Conservation (phyloP, 208 protist genomes). For the Trichomonas gallinae region DNA sequence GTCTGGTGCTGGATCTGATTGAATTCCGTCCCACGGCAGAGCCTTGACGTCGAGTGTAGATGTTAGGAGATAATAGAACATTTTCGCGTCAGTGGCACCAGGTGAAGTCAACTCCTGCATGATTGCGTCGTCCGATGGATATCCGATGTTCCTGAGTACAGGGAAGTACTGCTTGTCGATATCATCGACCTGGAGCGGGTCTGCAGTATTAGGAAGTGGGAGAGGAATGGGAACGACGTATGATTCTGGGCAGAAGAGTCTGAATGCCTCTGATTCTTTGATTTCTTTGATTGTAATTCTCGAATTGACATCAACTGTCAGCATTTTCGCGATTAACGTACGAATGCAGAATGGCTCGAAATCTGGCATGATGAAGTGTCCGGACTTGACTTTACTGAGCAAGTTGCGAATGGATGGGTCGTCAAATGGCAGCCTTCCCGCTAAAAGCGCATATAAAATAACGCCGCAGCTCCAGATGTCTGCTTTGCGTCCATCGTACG, state of each 20-base stretch:
- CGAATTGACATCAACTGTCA: not conserved
- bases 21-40: not conserved
- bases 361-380: not conserved
- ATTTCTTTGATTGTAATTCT: conserved; percentile 24
- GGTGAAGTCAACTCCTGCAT: not conserved
- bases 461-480: conserved; percentile 28
- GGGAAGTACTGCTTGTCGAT: not conserved
- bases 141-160: not conserved
- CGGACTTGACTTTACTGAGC: not conserved
- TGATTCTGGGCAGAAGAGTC: not conserved
- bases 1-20: not conserved
- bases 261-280: conserved; percentile 24
- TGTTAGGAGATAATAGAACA: not conserved
- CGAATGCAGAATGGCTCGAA: not conserved
- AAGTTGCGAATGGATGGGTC: conserved; percentile 16
- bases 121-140: not conserved
- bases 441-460: conserved; percentile 27
- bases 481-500: not conserved
- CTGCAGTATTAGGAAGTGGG: not conserved
- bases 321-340: conserved; percentile 18
- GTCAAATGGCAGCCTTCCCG: not conserved
- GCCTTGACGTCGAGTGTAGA: not conserved
- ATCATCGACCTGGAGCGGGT: not conserved
- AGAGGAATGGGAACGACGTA: not conserved
- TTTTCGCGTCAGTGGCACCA: not conserved